phyloP scores from a whole-genome alignment of 129 eudicot genomes.

The Chrysanthemum lavandulifolium region DNA sequence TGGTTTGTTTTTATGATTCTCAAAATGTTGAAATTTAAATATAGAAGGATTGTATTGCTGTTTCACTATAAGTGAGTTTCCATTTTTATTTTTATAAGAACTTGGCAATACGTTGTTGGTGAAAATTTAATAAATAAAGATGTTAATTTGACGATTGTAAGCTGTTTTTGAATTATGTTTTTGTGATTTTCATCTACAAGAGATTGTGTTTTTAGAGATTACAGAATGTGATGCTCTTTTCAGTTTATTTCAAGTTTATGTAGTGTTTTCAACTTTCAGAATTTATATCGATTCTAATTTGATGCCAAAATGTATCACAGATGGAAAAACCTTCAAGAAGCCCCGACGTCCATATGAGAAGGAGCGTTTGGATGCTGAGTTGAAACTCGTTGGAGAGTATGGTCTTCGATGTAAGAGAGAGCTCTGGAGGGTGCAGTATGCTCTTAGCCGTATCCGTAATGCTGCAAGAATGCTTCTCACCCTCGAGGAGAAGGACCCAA shows the following conservation, averaged over 20 bases:
- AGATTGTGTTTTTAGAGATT: not conserved
- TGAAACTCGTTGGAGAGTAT: conserved; percentile 76
- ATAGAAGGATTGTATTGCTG: too few relatives aligned
- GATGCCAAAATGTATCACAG: conserved; percentile 17
- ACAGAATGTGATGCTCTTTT: not conserved
- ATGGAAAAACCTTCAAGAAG: conserved; percentile 82
- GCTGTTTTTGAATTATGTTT: not conserved
- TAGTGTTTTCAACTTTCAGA: too few relatives aligned
- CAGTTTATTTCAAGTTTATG: too few relatives aligned
- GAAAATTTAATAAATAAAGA: too few relatives aligned
- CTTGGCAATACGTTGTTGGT: too few relatives aligned
- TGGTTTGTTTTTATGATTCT: too few relatives aligned
- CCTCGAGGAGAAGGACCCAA: conserved; percentile 81
- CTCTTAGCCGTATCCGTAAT: conserved; percentile 65
- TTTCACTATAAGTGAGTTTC: too few relatives aligned
- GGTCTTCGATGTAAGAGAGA: conserved; percentile 82
- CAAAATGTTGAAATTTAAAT: too few relatives aligned
- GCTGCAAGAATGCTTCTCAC: conserved; percentile 77
- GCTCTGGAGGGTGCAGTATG: conserved; percentile 87
- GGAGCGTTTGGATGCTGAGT: conserved; percentile 78
- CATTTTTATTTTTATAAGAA: too few relatives aligned
- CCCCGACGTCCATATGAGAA: conserved; percentile 81
- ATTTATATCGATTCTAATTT: too few relatives aligned
- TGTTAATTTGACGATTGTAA: not conserved
- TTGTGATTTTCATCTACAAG: not conserved